A percentile compares a stretch with the other conserved stretches of the same genome.
Conservation (phyloP, 225 moss, liverwort and hornwort genomes). For the Lunularia cruciata region DNA sequence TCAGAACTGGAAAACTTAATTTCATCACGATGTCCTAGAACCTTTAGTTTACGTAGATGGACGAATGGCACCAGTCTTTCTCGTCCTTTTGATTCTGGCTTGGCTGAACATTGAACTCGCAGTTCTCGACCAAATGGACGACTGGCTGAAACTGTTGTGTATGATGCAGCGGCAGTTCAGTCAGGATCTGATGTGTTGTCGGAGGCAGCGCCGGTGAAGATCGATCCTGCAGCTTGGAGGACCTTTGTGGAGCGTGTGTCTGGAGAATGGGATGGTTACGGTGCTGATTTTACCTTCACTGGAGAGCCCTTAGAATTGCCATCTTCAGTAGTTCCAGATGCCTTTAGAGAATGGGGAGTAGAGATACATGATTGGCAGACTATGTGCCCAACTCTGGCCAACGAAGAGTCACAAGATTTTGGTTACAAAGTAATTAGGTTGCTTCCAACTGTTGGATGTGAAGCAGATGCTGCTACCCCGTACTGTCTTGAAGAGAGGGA, state of each 20-base stretch:
- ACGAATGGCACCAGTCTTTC: not conserved
- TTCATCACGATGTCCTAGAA: too few species aligned
- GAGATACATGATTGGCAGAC: slow-evolving; percentile 80
- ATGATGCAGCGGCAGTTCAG: slow-evolving; percentile 27
- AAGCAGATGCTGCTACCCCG: slow-evolving; percentile 85
- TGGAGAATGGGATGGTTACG: slow-evolving; percentile 92
- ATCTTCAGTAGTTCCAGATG: slow-evolving; percentile 62
- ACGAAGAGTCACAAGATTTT: slow-evolving; percentile 39
- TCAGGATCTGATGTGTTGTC: slow-evolving; percentile 16
- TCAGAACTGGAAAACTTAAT: too few species aligned
- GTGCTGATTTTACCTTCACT: slow-evolving; percentile 64
- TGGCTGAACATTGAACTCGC: not conserved
- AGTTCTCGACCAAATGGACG: not conserved
- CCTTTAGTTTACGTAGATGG: too few species aligned
- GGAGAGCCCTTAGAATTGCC: slow-evolving; percentile 73
- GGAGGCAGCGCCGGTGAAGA: slow-evolving; percentile 16
- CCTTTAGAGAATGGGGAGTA: slow-evolving; percentile 71
- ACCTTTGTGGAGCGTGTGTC: slow-evolving; percentile 57
- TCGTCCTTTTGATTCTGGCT: not conserved
- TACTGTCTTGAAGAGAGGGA: slow-evolving; percentile 56
- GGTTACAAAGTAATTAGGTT: slow-evolving; percentile 65
- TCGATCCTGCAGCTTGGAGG: slow-evolving; percentile 45
- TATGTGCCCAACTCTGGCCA: slow-evolving; percentile 70
- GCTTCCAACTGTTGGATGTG: slow-evolving; percentile 82
- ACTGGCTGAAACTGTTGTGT: not conserved